Base-by-base conservation (phyloP, 768 basidiomycete species). In the Mycena floridula region DNA sequence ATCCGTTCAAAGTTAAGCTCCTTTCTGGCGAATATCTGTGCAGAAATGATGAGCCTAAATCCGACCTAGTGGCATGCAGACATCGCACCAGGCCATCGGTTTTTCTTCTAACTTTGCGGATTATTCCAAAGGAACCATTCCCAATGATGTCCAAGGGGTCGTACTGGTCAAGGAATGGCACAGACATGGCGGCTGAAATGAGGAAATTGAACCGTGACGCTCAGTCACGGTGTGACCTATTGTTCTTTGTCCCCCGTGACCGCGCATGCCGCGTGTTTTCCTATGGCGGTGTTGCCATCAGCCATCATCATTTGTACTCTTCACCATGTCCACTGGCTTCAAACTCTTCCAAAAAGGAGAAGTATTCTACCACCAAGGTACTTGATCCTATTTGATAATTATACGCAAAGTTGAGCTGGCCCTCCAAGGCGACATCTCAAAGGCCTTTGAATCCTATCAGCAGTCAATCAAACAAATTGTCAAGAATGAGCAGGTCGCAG, bases 1-100 rank as follows among this genome's bases (percentile, higher is more conserved):
- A 99, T 97, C 40, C 88, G 80, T 58, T 95, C 92, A 65, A 97
- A 99, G 66, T 97, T 93, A 56, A 99, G 81, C 63, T 99, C 93
- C 58, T 99, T 96, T 25, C 91, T 72, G 4, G 94, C 94, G 53
- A 91, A 87, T 25, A 85, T 60, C 89, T 91, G 51, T 7, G 21
- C n/a, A 16, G 27, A 25, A 12, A 27, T 11, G 40, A 35, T 42
- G 38, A 28, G 36, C 16, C 20, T 21, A 36, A 18, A 40, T 52
- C 22, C 22, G 16, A 16, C 36, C 28, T 41, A 43, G 25, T 23
- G 44, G 25, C 20, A 51, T 12, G 15, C 41, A 35, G 32, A 40
- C 23, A 16, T 77, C 86, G 51, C 52, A 93, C 91, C 62, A 78
- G 55, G 25, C 89, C 89, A 63, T 96, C 93, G 12, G 76, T 65